Evolutionary conservation across 2,329 filamentous ascomycete species (phyloP).

Genomic region (Aplosporella prunicola): DNA sequence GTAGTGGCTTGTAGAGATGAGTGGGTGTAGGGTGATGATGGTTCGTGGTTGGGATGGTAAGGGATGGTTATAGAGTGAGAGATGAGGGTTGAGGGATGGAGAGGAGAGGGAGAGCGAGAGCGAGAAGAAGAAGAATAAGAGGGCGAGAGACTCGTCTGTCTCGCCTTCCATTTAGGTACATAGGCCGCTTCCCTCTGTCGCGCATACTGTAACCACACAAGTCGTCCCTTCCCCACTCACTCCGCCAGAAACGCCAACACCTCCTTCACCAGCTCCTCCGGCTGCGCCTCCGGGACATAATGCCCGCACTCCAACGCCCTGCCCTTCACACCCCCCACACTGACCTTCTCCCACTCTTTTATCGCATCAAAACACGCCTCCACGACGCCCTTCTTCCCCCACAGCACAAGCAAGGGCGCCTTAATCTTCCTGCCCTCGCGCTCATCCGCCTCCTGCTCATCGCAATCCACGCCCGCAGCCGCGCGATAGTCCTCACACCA

Average conservation of each 20-base stretch:
- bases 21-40: background rate
- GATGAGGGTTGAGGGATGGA: background rate
- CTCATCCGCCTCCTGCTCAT: constrained; percentile 40
- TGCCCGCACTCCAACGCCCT: constrained; percentile 37
- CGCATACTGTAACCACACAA: no score
- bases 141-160: background rate
- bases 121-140: background rate
- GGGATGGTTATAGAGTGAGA: background rate
- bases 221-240: no score
- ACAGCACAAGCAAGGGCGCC: constrained; percentile 42
- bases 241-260: constrained; percentile 11
- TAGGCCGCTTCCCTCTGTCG: background rate
- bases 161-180: background rate
- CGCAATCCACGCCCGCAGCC: constrained; percentile 43
- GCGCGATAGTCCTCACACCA: constrained; percentile 51
- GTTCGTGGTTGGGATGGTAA: background rate
- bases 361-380: constrained; percentile 42
- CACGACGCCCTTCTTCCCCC: constrained; percentile 34
- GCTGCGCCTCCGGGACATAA: constrained; percentile 44
- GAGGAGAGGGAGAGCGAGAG: background rate
- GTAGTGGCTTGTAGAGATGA: background rate
- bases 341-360: constrained; percentile 43
- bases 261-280: constrained; percentile 32
- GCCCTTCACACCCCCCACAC: constrained; percentile 18
- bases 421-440: constrained; percentile 34